Conservation (phyloP, 177 flowering plant genomes). For the Vitis hybrid region DNA sequence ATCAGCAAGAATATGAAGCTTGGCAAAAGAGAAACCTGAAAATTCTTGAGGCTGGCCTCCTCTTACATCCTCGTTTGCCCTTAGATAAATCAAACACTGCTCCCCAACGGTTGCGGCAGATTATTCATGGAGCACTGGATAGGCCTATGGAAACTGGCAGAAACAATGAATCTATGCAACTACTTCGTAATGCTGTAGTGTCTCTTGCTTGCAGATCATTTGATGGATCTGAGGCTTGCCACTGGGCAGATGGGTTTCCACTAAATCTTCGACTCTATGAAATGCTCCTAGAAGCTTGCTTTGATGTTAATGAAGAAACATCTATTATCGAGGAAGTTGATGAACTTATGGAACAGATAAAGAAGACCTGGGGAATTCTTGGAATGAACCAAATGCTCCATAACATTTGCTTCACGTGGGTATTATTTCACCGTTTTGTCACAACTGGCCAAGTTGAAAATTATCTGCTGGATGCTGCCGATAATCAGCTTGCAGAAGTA, state of each 20-base stretch:
- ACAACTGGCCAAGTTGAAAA: conserved; percentile 42
- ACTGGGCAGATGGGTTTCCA: conserved; percentile 59
- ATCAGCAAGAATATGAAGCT: conserved; percentile 41
- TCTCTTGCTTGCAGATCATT: conserved; percentile 42
- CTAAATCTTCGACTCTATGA: conserved; percentile 44
- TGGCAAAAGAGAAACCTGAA: conserved; percentile 48
- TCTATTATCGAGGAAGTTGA: conserved; percentile 47
- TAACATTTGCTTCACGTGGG: conserved; percentile 51
- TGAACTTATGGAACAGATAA: conserved; percentile 48
- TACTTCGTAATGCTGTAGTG: conserved; percentile 44
- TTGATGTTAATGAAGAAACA: conserved; percentile 37
- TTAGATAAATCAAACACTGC: conserved; percentile 32
- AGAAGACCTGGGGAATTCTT: conserved; percentile 54
- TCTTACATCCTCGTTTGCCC: conserved; percentile 42
- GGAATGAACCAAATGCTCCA: conserved; percentile 47
- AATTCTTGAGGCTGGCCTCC: conserved; percentile 51
- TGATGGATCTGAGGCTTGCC: conserved; percentile 47
- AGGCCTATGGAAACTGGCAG: conserved; percentile 47
- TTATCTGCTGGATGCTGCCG: conserved; percentile 38
- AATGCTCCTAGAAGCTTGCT: conserved; percentile 47
- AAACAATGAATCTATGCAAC: conserved; percentile 49
- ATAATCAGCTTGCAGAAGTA: conserved; percentile 40
- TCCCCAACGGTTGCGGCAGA: conserved; percentile 36
- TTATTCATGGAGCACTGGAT: conserved; percentile 38
- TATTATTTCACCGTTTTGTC: conserved; percentile 45